These are phyloP conservation scores for Marasmius oreades DNA, from an alignment of 1,284 basidiomycete genomes.

Conservation along the genomic window DNA sequence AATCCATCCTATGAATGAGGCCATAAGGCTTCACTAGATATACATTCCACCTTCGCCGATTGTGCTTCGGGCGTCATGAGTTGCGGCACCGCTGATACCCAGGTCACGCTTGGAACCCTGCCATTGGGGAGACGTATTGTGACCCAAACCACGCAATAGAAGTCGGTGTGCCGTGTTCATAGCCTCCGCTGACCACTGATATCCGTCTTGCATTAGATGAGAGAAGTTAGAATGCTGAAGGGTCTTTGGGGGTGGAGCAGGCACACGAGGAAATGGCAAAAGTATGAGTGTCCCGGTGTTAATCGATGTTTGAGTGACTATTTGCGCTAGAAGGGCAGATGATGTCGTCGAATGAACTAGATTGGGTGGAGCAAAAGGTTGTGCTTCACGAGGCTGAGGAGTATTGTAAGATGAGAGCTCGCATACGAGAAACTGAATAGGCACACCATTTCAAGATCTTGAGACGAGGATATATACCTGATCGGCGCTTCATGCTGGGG, in stretches of 20 bases:
- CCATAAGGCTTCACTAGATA: conserved; percentile 31
- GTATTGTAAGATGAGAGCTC: background rate
- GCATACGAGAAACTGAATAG: background rate
- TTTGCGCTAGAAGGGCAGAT: conserved; percentile 47
- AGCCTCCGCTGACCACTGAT: conserved; percentile 32
- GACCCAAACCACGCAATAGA: conserved; percentile 28
- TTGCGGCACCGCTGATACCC: background rate
- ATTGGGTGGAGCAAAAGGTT: conserved; percentile 53
- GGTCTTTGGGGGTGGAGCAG: conserved; percentile 35
- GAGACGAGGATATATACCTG: conserved; percentile 45
- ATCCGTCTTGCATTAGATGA: conserved; percentile 26
- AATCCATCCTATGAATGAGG: background rate
- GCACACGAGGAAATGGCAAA: conserved; percentile 45
- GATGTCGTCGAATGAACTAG: conserved; percentile 49
- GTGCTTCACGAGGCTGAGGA: conserved; percentile 19
- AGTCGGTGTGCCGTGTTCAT: conserved; percentile 35
- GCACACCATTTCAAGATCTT: conserved; percentile 23
- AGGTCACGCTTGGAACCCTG: conserved; percentile 10
- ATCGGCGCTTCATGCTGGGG: conserved; percentile 44
- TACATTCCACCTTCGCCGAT: conserved; percentile 57
- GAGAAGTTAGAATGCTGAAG: conserved; percentile 29
- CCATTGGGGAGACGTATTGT: conserved; percentile 1
- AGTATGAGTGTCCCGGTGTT: conserved; percentile 35
- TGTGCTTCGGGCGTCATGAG: conserved; percentile 1
- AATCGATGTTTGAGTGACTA: conserved; percentile 14